Conservation (phyloP, 306 rosid species). For the Sicyos edulis region DNA sequence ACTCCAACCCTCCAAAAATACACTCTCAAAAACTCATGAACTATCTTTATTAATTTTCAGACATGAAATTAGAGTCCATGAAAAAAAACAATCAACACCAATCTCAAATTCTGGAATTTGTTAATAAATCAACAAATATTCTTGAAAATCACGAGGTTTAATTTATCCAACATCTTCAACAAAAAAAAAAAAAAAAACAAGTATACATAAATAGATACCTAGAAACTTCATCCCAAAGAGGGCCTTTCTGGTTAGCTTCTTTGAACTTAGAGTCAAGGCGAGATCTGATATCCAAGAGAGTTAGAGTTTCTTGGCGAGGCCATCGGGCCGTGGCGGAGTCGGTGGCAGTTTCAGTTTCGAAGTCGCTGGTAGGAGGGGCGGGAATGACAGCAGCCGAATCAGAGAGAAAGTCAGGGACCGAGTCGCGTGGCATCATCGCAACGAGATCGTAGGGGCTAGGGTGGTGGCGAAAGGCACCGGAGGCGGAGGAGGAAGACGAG, state of each 20-base stretch:
- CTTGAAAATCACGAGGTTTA: too few relatives aligned
- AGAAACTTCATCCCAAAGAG: conserved; percentile 96
- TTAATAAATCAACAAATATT: background rate
- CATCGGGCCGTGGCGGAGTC: too few relatives aligned
- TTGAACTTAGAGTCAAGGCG: conserved; percentile 88
- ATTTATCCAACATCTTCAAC: conserved; percentile 5
- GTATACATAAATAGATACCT: conserved; percentile 40
- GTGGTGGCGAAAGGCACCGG: background rate
- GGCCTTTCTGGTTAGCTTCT: conserved; percentile 95
- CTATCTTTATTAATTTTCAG: conserved; percentile 34
- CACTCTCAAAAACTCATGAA: background rate
- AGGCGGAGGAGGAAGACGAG: background rate
- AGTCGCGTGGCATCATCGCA: conserved; percentile 30
- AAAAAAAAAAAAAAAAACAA: background rate
- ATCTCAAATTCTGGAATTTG: background rate
- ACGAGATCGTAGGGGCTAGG: conserved; percentile 24
- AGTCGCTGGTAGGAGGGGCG: conserved; percentile 54
- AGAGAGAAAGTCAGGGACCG: conserved; percentile 30
- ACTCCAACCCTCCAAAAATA: background rate
- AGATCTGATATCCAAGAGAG: conserved; percentile 94
- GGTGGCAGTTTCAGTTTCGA: conserved; percentile 30
- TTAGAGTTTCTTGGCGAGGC: conserved; percentile 81
- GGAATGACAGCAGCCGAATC: conserved; percentile 53
- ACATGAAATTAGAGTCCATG: conserved; percentile 7
- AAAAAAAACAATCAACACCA: background rate